Evolutionary conservation across 257 asterid species (phyloP).

Genomic region (Solanum chaucha): DNA sequence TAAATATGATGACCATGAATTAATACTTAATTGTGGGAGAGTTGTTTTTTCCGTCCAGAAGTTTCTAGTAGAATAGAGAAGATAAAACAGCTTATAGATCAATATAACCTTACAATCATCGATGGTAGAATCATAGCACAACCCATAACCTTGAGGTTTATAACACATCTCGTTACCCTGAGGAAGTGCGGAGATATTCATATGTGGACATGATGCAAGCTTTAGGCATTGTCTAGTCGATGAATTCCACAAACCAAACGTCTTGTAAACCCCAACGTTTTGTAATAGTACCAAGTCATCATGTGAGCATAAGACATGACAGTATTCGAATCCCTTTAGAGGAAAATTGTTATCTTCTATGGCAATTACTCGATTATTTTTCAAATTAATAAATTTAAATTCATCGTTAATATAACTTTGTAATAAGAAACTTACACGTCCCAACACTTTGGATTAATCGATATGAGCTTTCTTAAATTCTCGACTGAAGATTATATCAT

Average conservation of each 20-base stretch:
- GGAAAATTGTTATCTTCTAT: not conserved
- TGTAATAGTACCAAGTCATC: not conserved
- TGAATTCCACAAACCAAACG: not conserved
- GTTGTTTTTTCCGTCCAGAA: not conserved
- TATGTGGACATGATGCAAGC: not conserved
- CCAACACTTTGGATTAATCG: not conserved
- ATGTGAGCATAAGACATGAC: not conserved
- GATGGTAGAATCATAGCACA: not conserved
- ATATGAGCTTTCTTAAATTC: not conserved
- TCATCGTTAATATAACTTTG: not conserved
- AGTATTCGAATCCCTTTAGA: not conserved
- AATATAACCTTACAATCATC: not conserved
- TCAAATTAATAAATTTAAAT: too few relatives aligned
- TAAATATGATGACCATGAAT: not conserved
- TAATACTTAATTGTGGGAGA: not conserved
- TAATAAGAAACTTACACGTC: not conserved
- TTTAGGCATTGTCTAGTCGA: not conserved
- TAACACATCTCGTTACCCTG: not conserved
- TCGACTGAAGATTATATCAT: not conserved
- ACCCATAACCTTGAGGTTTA: not conserved
- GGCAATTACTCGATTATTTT: not conserved
- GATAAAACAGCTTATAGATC: not conserved
- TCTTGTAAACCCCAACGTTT: fast-evolving
- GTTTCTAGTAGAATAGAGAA: not conserved
- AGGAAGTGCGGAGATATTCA: not conserved